Conservation (phyloP, 2,329 filamentous ascomycete species). For the Teratosphaeriaceae sp. region DNA sequence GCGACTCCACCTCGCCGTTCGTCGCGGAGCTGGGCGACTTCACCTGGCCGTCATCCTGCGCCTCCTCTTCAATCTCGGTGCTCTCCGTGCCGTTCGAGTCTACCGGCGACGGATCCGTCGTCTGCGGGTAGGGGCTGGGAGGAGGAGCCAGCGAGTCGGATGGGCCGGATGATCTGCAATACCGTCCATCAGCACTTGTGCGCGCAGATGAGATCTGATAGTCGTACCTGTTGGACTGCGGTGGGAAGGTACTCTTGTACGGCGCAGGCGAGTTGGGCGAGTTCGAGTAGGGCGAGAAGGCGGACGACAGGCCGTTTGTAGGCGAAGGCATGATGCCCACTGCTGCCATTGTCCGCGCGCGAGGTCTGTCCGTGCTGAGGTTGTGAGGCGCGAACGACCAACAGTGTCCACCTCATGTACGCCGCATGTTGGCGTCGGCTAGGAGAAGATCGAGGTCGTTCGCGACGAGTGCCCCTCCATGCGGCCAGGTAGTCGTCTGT, state of each 20-base stretch:
- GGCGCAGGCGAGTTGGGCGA: conserved; percentile 44
- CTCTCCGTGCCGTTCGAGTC: conserved; percentile 78
- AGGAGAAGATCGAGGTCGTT: background rate
- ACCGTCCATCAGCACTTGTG: conserved; percentile 18
- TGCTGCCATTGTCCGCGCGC: background rate
- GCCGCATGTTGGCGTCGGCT: background rate
- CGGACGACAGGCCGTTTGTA: conserved; percentile 33
- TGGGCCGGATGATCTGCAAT: conserved; percentile 37
- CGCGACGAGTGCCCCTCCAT: background rate
- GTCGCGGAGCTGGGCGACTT: conserved; percentile 15
- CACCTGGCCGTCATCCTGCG: conserved; percentile 50
- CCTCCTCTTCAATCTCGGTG: conserved; percentile 79
- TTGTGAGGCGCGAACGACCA: too few species aligned
- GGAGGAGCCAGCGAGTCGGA: conserved; percentile 43
- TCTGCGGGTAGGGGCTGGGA: conserved; percentile 52
- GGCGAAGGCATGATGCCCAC: conserved; percentile 37
- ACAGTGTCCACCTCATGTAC: background rate
- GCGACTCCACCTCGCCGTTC: conserved; percentile 18
- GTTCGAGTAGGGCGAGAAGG: conserved; percentile 46
- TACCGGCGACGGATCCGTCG: conserved; percentile 72
- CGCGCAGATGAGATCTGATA: background rate
- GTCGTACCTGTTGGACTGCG: conserved; percentile 35
- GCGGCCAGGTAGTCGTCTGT: background rate
- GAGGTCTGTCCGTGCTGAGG: background rate
- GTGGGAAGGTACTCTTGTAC: conserved; percentile 36